Evolutionary conservation across 225 moss, liverwort and hornwort genomes (phyloP).

Genomic region (Antitrichia curtipendula): DNA sequence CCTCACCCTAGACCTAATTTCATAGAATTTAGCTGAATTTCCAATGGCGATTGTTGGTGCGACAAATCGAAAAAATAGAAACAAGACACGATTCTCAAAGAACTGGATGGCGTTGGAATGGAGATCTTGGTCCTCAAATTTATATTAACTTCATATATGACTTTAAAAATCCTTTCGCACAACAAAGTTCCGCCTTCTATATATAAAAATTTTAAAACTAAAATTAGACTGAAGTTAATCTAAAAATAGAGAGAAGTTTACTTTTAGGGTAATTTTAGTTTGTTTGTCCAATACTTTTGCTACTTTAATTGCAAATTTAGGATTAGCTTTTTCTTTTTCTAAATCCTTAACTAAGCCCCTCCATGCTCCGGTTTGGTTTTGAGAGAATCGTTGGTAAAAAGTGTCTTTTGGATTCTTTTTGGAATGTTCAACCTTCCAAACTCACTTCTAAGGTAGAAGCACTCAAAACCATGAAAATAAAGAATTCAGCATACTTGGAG

Average conservation of each 20-base stretch:
- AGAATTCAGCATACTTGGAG: too few species aligned
- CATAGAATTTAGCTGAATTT: not conserved
- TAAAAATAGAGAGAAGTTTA: not conserved
- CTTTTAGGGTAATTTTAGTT: not conserved
- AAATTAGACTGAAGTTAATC: not conserved
- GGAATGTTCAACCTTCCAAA: fast-evolving
- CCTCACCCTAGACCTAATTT: not conserved
- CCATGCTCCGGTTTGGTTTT: too few species aligned
- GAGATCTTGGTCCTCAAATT: not conserved
- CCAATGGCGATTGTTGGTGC: not conserved
- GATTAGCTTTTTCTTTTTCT: not conserved
- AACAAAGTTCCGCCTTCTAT: not conserved
- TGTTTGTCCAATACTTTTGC: not conserved
- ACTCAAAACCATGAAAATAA: too few species aligned
- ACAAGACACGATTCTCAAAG: not conserved
- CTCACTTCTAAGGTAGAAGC: fast-evolving
- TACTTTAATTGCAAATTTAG: not conserved
- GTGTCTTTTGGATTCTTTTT: not conserved
- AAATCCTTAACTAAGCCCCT: not conserved
- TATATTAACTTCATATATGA: not conserved
- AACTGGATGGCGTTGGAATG: not conserved
- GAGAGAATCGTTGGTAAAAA: too few species aligned
- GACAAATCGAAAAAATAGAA: not conserved
- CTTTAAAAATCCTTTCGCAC: too few species aligned
- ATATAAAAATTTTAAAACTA: not conserved